A percentile compares a stretch with the other conserved stretches of the same genome.
Evolutionary conservation across 148 eudicot species (phyloP).

Genomic region (Camellia lanceoleosa): DNA sequence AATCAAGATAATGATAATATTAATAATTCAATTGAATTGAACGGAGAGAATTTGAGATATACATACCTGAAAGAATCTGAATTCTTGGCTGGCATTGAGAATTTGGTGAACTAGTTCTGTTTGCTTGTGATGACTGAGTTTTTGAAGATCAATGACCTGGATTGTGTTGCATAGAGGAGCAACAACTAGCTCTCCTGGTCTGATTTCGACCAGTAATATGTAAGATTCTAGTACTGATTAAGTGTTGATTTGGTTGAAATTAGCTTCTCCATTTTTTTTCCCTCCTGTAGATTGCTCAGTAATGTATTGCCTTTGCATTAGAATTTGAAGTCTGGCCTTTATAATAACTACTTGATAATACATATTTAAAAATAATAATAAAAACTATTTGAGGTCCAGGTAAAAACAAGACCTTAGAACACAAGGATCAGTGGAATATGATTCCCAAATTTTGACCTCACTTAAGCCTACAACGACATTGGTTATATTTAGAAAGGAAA

Average conservation of each 20-base stretch:
- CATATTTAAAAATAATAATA: no score
- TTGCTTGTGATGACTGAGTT: neutral
- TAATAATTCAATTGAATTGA: neutral
- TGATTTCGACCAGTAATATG: neutral
- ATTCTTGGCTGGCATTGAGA: constrained; percentile 20
- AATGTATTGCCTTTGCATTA: no score
- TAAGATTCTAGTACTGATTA: constrained; percentile 10
- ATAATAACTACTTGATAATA: no score
- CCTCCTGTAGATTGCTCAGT: neutral
- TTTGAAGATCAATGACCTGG: constrained; percentile 14
- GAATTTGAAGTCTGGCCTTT: no score
- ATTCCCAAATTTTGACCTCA: neutral
- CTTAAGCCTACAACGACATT: no score
- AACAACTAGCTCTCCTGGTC: neutral
- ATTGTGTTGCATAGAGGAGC: constrained; percentile 9
- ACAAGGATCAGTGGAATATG: neutral
- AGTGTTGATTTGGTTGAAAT: neutral
- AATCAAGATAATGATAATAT: no score
- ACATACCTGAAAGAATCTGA: constrained; percentile 20
- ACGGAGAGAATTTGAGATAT: no score
- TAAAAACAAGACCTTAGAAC: neutral
- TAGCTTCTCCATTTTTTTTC: neutral
- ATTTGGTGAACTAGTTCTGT: constrained; percentile 2
- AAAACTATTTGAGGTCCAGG: neutral
- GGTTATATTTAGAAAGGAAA: no score